Evolutionary conservation across 495 filamentous ascomycete genomes (phyloP).

Genomic region (Parachaetomium inaequale): DNA sequence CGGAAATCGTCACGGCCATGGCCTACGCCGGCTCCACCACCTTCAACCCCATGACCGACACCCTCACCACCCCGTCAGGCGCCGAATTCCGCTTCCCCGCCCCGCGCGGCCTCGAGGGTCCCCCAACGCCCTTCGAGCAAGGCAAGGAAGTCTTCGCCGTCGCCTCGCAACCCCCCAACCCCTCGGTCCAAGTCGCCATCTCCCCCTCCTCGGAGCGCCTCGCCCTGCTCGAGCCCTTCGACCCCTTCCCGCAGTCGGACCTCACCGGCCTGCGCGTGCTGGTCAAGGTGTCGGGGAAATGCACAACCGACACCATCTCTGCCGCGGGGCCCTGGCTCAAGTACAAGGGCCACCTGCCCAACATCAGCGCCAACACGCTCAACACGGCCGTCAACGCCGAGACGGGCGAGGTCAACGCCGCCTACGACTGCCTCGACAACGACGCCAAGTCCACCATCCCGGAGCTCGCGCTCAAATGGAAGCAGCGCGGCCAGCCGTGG

Average conservation of each 20-base stretch:
- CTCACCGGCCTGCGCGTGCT: slow-evolving; percentile 73
- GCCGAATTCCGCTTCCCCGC: slow-evolving; percentile 80
- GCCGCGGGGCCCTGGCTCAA: slow-evolving; percentile 97
- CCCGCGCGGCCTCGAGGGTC: slow-evolving; percentile 74
- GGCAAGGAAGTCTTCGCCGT: slow-evolving; percentile 76
- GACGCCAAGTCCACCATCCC: slow-evolving; percentile 68
- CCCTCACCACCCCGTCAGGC: slow-evolving; percentile 75
- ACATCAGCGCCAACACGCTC: slow-evolving; percentile 94
- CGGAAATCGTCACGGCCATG: slow-evolving; percentile 95
- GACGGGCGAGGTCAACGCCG: slow-evolving; percentile 86
- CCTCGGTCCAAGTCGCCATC: slow-evolving; percentile 64
- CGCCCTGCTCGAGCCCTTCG: slow-evolving; percentile 87
- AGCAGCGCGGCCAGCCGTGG: slow-evolving; percentile 66
- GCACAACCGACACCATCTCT: slow-evolving; percentile 97
- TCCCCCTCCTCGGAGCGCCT: slow-evolving; percentile 83
- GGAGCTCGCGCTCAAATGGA: slow-evolving; percentile 80
- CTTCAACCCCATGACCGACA: slow-evolving; percentile 94
- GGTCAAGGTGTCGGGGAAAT: slow-evolving; percentile 94
- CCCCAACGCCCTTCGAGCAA: slow-evolving; percentile 68
- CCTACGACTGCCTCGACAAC: slow-evolving; percentile 65
- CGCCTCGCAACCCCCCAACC: slow-evolving; percentile 63
- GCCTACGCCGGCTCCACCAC: slow-evolving; percentile 86
- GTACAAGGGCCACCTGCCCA: slow-evolving; percentile 97
- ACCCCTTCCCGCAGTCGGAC: slow-evolving; percentile 73
- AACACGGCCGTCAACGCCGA: slow-evolving; percentile 90